Evolutionary conservation across 2,329 filamentous ascomycete genomes (phyloP), one percentile per base, ranked within the genome.

Genomic region (Colletotrichum tofieldiae): DNA sequence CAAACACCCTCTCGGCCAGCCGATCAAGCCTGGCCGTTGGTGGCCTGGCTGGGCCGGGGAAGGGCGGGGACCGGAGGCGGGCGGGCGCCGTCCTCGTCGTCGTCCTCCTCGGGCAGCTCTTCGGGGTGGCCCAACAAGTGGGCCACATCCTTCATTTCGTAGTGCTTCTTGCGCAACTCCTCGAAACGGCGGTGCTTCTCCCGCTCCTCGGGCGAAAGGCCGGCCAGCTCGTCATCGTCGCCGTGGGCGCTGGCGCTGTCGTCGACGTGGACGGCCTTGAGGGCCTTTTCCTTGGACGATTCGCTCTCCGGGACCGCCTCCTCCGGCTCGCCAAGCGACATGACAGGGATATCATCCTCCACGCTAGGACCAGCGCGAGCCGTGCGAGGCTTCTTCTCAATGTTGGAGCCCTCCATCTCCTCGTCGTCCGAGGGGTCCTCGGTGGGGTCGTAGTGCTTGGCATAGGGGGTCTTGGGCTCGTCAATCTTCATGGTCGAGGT

Each of bases 401-500:
- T 85, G 55, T 81, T 81, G 76, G 86, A 85, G 75, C 92, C 86
- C 3, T 93, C 86, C 73, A 94, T 84, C 37, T 93, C 91, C 67
- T 93, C 88, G 5, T 93, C 91, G 75, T 96, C 94, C 43, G 92
- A 93, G 63, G 94, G 94, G 75, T 98, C 96, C 79, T 98, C 94
- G 52, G 91, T 82, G 5, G 95, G 95, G 79, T 98, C 94, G 83
- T 98, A 98, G 79, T 95, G 94, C 79, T 93, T 93, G 45, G 94
- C 96, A 81, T 96, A 99, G 5, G 96, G 96, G 9, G 96, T 99
- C 88, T 99, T 99, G 73, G 96, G 96, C 85, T 99, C 96, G 76
- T 95, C 94, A 75, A 99, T 99, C 88, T 98, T 99, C 96, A 99
- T 99, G 71, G 95, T 98, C 74, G 93, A 93, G 72, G 92, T 94